Evolutionary conservation across 2,329 filamentous ascomycete genomes (phyloP).

Genomic region (Emmonsiellopsis sp.): DNA sequence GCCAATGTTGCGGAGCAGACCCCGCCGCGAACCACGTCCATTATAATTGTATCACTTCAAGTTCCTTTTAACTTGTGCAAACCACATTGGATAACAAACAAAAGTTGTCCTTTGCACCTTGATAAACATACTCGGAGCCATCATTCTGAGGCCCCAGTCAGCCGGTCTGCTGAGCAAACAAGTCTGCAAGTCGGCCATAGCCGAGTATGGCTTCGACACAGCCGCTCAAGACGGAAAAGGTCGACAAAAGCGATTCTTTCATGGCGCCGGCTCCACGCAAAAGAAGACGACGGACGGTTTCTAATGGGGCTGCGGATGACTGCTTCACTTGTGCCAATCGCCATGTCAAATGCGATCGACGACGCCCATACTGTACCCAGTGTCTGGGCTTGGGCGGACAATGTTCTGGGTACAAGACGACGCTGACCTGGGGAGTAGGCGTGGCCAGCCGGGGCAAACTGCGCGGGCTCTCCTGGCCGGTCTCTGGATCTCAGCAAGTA

Average conservation of each 20-base stretch:
- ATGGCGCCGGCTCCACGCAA: slow-evolving; percentile 38
- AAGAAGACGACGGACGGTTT: slow-evolving; percentile 77
- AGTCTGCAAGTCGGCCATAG: no score
- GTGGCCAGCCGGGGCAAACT: slow-evolving; percentile 94
- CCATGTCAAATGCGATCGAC: slow-evolving; percentile 76
- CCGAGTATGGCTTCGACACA: neutral
- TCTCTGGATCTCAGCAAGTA: slow-evolving; percentile 39
- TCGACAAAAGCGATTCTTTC: neutral
- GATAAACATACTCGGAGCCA: no score
- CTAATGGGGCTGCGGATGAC: slow-evolving; percentile 83
- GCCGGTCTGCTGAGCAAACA: no score
- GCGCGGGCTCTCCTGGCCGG: slow-evolving; percentile 68
- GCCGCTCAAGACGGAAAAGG: neutral
- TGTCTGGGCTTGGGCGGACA: slow-evolving; percentile 87
- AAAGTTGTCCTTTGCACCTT: no score
- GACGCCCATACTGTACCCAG: slow-evolving; percentile 87
- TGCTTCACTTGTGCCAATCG: slow-evolving; percentile 89
- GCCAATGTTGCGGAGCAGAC: no score
- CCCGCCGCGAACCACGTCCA: no score
- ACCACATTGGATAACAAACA: no score
- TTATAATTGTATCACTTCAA: no score
- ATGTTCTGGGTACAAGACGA: slow-evolving; percentile 93
- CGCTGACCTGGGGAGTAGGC: slow-evolving; percentile 91
- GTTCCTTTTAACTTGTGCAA: no score
- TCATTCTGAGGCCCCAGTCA: no score